Evolutionary conservation across 1,139 yeast genomes (phyloP).

Genomic region (Pichia sp.): DNA sequence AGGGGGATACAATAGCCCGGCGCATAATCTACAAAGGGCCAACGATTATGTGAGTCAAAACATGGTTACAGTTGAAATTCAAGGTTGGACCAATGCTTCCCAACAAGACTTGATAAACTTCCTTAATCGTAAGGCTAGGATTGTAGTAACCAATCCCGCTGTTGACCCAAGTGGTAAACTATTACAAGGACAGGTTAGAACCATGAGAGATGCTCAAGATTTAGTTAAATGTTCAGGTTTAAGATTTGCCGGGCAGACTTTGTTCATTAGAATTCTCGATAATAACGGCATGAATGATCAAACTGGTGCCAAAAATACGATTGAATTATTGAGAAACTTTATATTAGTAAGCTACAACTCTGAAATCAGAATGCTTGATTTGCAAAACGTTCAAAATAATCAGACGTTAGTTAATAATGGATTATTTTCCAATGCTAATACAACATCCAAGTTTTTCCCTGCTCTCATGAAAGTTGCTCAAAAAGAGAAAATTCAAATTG

Average conservation of each 20-base stretch:
- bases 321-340: conserved; percentile 59
- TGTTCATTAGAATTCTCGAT: conserved; percentile 48
- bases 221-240: conserved; percentile 67
- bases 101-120: conserved; percentile 65
- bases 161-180: conserved; percentile 44
- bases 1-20: conserved; percentile 20
- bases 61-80: conserved; percentile 52
- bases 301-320: conserved; percentile 39
- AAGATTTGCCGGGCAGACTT: conserved; percentile 70
- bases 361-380: conserved; percentile 60
- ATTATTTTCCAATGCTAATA: conserved; percentile 52
- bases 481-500: conserved; percentile 51
- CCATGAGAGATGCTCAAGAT: conserved; percentile 52
- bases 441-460: conserved; percentile 75
- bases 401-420: conserved; percentile 59
- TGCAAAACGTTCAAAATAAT: conserved; percentile 66
- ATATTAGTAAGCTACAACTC: conserved; percentile 65
- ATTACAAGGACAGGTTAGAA: conserved; percentile 50
- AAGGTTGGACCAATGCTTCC: conserved; percentile 80
- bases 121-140: conserved; percentile 61
- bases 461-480: conserved; percentile 84
- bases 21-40: conserved; percentile 20
- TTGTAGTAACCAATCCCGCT: conserved; percentile 46
- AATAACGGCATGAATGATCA: conserved; percentile 19
- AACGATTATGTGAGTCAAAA: conserved; percentile 37